These are phyloP conservation scores for Candida wancherniae DNA, from an alignment of 805 yeast genomes.

Conservation along the genomic window DNA sequence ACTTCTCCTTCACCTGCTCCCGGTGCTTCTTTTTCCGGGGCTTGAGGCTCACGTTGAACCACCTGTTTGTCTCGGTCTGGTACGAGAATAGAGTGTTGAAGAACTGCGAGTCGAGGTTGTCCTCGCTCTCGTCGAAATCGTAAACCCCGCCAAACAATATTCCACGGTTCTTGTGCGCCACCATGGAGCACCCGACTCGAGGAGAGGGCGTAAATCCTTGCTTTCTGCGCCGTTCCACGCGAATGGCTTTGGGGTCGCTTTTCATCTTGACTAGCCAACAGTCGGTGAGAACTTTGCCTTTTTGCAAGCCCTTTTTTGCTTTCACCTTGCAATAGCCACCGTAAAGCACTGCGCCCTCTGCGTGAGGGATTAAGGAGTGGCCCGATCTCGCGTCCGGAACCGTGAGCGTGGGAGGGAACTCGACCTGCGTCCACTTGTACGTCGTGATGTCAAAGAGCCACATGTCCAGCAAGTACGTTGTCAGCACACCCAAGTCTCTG, in stretches of 20 bases:
- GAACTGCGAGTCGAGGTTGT: slow-evolving; percentile 77
- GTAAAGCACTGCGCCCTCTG: slow-evolving; percentile 79
- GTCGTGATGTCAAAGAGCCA: slow-evolving; percentile 91
- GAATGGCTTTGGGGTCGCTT: slow-evolving; percentile 63
- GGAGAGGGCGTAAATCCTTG: slow-evolving; percentile 90
- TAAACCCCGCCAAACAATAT: slow-evolving; percentile 92
- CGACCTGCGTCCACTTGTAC: slow-evolving; percentile 88
- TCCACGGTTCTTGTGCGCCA: slow-evolving; percentile 86
- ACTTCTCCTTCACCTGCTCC: slow-evolving; percentile 38
- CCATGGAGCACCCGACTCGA: slow-evolving; percentile 92
- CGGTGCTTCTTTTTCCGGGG: slow-evolving; percentile 51
- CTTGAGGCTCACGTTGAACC: slow-evolving; percentile 72
- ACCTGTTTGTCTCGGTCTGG: slow-evolving; percentile 80
- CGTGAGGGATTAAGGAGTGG: slow-evolving; percentile 74
- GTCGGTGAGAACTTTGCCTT: slow-evolving; percentile 85
- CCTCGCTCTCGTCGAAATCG: slow-evolving; percentile 94
- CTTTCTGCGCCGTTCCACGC: slow-evolving; percentile 88
- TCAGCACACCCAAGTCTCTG: slow-evolving; percentile 78
- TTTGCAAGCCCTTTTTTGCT: slow-evolving; percentile 81
- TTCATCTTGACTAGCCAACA: slow-evolving; percentile 87
- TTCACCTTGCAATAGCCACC: slow-evolving; percentile 95
- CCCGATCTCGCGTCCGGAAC: slow-evolving; percentile 92
- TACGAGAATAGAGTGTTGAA: slow-evolving; percentile 77
- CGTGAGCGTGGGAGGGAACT: slow-evolving; percentile 74
- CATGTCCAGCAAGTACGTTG: slow-evolving; percentile 77